phyloP scores from a whole-genome alignment of 345 rosid genomes.

The Ceriops tagal region DNA sequence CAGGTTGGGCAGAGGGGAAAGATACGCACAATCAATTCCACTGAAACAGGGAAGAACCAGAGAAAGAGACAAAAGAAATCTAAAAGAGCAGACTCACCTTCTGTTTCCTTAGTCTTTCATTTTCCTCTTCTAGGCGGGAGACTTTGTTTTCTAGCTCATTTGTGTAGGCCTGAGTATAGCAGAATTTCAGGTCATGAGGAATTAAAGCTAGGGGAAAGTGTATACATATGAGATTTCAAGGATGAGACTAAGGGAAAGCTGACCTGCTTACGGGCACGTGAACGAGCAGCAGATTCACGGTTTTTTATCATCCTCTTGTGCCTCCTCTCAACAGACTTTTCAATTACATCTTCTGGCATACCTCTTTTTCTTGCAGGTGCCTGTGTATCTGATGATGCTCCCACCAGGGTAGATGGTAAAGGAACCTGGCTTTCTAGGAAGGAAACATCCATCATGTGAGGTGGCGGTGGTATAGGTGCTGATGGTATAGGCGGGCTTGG shows the following conservation, averaged over 20 bases:
- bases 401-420: constrained; percentile 68
- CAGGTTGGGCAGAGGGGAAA: background rate
- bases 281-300: constrained; percentile 98
- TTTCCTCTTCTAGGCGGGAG: constrained; percentile 91
- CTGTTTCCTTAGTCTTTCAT: constrained; percentile 76
- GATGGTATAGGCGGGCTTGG: constrained; percentile 56
- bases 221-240: background rate
- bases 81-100: constrained; percentile 49
- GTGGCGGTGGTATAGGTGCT: constrained; percentile 32
- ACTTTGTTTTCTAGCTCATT: constrained; percentile 93
- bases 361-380: constrained; percentile 80
- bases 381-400: constrained; percentile 74
- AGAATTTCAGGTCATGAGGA: constrained; percentile 18
- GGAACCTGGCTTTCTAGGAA: constrained; percentile 65
- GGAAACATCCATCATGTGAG: constrained; percentile 65
- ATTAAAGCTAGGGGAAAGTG: background rate
- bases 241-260: constrained; percentile 5
- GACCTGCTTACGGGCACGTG: constrained; percentile 97
- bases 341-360: constrained; percentile 55
- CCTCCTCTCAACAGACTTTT: constrained; percentile 88
- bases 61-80: background rate
- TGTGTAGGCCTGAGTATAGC: constrained; percentile 78
- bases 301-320: constrained; percentile 99
- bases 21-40: background rate
- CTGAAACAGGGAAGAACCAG: background rate